Percentiles rank a stretch among this genome's conserved stretches.
These are phyloP conservation scores for Fistulinella cinereoalba DNA, from an alignment of 1,284 basidiomycete genomes.

Conservation along the genomic window DNA sequence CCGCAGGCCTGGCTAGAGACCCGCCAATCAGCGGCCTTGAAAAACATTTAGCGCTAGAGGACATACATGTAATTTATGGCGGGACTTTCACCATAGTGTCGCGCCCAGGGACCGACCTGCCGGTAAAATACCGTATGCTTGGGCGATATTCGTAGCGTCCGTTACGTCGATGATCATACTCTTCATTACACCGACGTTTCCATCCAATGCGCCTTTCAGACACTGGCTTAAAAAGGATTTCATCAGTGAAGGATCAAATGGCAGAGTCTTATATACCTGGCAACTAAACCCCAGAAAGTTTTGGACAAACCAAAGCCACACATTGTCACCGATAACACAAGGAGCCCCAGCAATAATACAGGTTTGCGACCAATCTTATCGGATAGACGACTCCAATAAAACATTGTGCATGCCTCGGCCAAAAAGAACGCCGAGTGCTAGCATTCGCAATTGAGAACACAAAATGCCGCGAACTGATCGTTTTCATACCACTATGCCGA, in stretches of 20 bases:
- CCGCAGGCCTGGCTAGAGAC: constrained; percentile 52
- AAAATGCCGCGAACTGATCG: not conserved
- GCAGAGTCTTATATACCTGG: constrained; percentile 39
- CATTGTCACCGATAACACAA: constrained; percentile 58
- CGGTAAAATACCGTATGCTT: constrained; percentile 42
- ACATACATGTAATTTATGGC: not conserved
- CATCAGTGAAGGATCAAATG: not conserved
- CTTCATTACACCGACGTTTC: constrained; percentile 49
- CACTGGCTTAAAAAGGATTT: constrained; percentile 29
- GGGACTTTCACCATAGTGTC: constrained; percentile 40
- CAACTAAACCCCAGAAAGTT: constrained; percentile 55
- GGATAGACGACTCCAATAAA: constrained; percentile 66
- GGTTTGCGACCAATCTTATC: constrained; percentile 66
- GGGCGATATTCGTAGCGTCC: constrained; percentile 36
- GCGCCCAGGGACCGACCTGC: constrained; percentile 44
- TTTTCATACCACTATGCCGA: constrained; percentile 49
- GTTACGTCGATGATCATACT: constrained; percentile 37
- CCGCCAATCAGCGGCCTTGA: constrained; percentile 62
- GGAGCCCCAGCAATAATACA: constrained; percentile 56
- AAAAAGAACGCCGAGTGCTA: constrained; percentile 55
- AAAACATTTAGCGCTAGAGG: constrained; percentile 3
- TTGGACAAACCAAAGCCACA: constrained; percentile 61
- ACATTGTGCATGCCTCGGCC: constrained; percentile 52
- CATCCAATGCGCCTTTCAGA: constrained; percentile 41
- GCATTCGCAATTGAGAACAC: constrained; percentile 1